Base-by-base conservation (phyloP, 2,329 filamentous ascomycete genomes). In the Fusarium ambrosium region DNA sequence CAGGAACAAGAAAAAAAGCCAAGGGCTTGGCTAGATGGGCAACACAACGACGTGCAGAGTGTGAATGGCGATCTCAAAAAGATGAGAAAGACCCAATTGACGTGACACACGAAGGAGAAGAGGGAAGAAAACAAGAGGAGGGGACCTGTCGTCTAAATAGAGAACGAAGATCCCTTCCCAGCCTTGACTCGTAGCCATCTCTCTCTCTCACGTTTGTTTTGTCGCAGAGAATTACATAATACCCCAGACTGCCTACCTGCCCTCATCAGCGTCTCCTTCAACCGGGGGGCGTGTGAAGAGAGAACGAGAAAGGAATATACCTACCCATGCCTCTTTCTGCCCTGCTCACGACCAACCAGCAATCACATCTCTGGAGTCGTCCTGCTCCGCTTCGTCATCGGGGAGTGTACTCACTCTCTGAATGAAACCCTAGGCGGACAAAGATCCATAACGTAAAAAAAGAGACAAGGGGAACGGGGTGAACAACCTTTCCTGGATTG, bases 391-490 rank as follows among this genome's bases (percentile, higher is more conserved):
- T 45, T 41, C 29, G 24, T 41, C 41, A 62, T 62, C 16, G 60
- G 13, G 32, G 34, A 29, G 48, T 53, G 48, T 51, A 13, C 59
- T 5, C 20, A 16, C 13, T 27, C 29, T 37, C 63, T 62, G 58
- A 55, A 76, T 77, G 66, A 41, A 67, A 73, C 70, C 70, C 70
- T 63, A 58, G 62, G 65, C 66, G 69, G 64, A 67, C 59, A 51
- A 67, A 67, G 68, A 68, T 70, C 63, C 66, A 77, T 76, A 70
- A 76, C 76, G 76, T 76, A 78, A 77, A 56, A 65, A 32, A 32
- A 32, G 29, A 32, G 29, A 45, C 70, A 32, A 68, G 59, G 68
- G 24, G 24, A 27, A 62, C 48, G 64, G 43, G 62, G 36, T 67
- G 24, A 27, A 39, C 22, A 24, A 43, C 48, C 51, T 65, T 66